Evolutionary conservation across 2,329 filamentous ascomycete species (phyloP).

Genomic region (Neofusicoccum parvum): DNA sequence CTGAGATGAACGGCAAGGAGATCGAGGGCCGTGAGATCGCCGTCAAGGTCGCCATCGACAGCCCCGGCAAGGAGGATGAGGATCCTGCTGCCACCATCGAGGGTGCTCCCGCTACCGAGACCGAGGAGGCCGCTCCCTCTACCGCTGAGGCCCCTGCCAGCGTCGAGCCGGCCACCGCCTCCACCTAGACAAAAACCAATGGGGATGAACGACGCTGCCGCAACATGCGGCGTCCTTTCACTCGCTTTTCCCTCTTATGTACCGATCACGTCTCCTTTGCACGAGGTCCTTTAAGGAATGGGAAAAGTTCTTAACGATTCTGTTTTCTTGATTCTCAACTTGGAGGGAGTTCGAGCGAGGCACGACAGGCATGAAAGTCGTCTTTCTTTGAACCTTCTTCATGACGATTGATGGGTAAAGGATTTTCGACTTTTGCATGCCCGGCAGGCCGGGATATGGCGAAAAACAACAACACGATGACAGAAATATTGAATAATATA

Average conservation of each 20-base stretch:
- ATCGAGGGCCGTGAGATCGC: conserved; percentile 98
- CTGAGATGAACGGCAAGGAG: conserved; percentile 99
- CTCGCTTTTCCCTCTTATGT: conserved; percentile 10
- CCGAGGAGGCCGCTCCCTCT: conserved; percentile 27
- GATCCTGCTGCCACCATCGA: conserved; percentile 55
- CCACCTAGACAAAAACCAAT: background rate
- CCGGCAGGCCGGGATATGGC: conserved; percentile 20
- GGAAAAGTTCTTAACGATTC: conserved; percentile 20
- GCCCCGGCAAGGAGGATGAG: conserved; percentile 96
- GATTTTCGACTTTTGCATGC: conserved; percentile 19
- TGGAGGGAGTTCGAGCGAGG: conserved; percentile 20
- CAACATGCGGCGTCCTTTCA: conserved; percentile 11
- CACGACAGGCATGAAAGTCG: conserved; percentile 19
- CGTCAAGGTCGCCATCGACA: conserved; percentile 99
- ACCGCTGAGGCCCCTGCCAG: conserved; percentile 23
- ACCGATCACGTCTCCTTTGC: conserved; percentile 18
- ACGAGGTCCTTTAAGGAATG: conserved; percentile 21
- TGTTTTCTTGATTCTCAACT: conserved; percentile 20
- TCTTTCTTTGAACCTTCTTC: conserved; percentile 19
- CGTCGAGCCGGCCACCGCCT: conserved; percentile 21
- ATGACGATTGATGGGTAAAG: conserved; percentile 17
- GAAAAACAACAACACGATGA: conserved; percentile 21
- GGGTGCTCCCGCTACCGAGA: conserved; percentile 39
- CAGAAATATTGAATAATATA: conserved; percentile 21
- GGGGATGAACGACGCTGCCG: background rate